Conservation (phyloP, 768 basidiomycete species). For the Hysterangium stoloniferum region DNA sequence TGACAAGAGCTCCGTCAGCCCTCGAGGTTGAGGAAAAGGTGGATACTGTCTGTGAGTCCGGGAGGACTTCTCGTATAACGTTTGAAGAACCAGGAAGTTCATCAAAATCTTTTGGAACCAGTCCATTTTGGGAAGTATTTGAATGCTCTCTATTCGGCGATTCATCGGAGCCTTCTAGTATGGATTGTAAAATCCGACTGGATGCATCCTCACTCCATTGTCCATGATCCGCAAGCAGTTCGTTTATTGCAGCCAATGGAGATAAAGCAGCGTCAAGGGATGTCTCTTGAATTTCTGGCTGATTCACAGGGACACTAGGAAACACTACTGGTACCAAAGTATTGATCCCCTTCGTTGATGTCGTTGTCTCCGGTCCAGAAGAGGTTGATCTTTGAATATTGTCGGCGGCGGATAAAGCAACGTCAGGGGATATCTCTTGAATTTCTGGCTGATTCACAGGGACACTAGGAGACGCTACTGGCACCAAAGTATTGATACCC, state of each 20-base stretch:
- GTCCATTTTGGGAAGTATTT: too few relatives aligned
- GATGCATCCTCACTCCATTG: slow-evolving; percentile 6
- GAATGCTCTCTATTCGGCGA: too few relatives aligned
- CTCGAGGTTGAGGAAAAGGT: too few relatives aligned
- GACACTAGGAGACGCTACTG: neutral
- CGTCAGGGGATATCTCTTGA: neutral
- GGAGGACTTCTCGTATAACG: too few relatives aligned
- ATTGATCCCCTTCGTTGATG: too few relatives aligned
- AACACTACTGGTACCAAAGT: too few relatives aligned
- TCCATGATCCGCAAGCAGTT: neutral
- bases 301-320: neutral
- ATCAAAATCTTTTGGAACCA: too few relatives aligned
- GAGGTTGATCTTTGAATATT: neutral
- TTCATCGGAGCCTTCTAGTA: neutral
- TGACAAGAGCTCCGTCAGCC: too few relatives aligned
- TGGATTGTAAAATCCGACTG: neutral
- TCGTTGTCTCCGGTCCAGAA: neutral
- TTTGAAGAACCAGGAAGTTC: too few relatives aligned
- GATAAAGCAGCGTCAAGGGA: neutral
- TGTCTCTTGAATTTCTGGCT: neutral
- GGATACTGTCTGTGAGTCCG: too few relatives aligned
- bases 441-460: neutral
- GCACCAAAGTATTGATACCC: too few relatives aligned
- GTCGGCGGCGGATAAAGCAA: neutral
- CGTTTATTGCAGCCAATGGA: neutral